phyloP scores from a whole-genome alignment of 1,139 yeast species.

The Hansenula lynferdii region DNA sequence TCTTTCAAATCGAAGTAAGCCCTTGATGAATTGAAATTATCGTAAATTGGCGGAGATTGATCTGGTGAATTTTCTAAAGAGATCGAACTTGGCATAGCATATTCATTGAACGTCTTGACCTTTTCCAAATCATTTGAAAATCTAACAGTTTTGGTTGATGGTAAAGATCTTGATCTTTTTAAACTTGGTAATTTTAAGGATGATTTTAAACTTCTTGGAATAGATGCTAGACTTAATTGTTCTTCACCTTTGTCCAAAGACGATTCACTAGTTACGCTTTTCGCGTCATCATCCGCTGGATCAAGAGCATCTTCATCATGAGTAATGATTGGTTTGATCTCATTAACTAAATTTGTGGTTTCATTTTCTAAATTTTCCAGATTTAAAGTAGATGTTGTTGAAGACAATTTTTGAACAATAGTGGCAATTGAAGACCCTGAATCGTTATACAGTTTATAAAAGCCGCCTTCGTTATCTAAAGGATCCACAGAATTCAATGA shows the following conservation, averaged over 20 bases:
- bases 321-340: too few species aligned
- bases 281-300: too few species aligned
- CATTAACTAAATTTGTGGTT: too few species aligned
- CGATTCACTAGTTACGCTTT: too few species aligned
- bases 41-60: conserved; percentile 20
- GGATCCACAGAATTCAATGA: not conserved
- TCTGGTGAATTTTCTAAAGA: conserved; percentile 54
- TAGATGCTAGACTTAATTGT: too few species aligned
- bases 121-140: conserved; percentile 50
- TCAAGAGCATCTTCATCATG: too few species aligned
- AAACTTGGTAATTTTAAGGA: conserved; percentile 33
- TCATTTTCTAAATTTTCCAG: conserved; percentile 4
- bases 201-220: conserved; percentile 19
- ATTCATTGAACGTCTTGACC: conserved; percentile 49
- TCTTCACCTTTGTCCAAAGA: too few species aligned
- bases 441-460: conserved; percentile 1
- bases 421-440: conserved; percentile 22
- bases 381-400: conserved; percentile 18
- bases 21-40: conserved; percentile 10
- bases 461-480: not conserved
- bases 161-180: conserved; percentile 46
- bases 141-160: conserved; percentile 55
- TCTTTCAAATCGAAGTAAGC: conserved; percentile 18
- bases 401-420: conserved; percentile 16
- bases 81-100: conserved; percentile 54